phyloP scores from a whole-genome alignment of 768 basidiomycete genomes.

The Lactarius vividus region DNA sequence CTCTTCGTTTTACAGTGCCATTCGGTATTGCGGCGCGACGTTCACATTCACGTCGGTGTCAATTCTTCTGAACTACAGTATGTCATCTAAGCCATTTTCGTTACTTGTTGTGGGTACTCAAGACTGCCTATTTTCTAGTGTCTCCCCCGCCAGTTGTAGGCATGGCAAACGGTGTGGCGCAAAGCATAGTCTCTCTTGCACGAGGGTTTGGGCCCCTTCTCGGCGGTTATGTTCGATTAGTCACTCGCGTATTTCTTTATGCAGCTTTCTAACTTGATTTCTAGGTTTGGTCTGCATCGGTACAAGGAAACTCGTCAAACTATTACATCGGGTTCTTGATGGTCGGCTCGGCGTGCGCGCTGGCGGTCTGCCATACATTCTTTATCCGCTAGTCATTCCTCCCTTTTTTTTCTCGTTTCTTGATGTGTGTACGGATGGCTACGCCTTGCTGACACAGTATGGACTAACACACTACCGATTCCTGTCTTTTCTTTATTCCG shows the following conservation, averaged over 20 bases:
- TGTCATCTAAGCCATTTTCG: conserved; percentile 25
- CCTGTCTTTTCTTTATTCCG: not conserved
- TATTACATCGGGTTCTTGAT: conserved; percentile 26
- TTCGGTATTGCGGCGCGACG: conserved; percentile 84
- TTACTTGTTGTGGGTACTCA: conserved; percentile 1
- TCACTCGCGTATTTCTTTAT: conserved; percentile 16
- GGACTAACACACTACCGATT: not conserved
- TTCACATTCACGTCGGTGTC: conserved; percentile 91
- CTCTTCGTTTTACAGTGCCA: conserved; percentile 49
- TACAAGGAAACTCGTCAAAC: conserved; percentile 15
- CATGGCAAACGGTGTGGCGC: conserved; percentile 92
- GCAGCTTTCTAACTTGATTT: not conserved
- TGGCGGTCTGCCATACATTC: conserved; percentile 12
- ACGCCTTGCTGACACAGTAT: not conserved
- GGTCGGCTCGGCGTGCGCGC: conserved; percentile 13
- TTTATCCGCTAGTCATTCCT: conserved; percentile 16
- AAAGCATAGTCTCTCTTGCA: conserved; percentile 91
- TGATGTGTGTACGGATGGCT: not conserved
- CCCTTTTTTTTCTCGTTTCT: not conserved
- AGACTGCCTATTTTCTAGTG: conserved; percentile 48
- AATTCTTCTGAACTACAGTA: conserved; percentile 84
- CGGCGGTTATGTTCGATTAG: conserved; percentile 66
- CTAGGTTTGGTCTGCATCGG: conserved; percentile 24
- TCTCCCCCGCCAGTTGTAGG: conserved; percentile 87
- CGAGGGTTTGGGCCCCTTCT: conserved; percentile 86